phyloP scores from a whole-genome alignment of 805 yeast species.

The Tetrapisispora fleetii region DNA sequence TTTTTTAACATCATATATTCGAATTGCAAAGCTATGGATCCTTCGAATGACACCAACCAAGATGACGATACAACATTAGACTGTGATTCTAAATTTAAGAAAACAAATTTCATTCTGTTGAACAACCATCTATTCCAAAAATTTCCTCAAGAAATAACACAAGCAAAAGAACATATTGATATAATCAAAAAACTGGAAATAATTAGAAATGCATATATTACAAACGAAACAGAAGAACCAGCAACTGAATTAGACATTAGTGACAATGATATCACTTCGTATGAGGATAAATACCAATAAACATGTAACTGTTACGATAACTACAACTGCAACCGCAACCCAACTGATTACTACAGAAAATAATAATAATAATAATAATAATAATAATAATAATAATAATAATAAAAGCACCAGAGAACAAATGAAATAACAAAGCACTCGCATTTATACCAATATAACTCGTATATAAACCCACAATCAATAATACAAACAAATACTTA shows the following conservation, averaged over 20 bases:
- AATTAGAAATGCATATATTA: background rate
- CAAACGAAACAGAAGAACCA: background rate
- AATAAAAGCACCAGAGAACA: too few relatives aligned
- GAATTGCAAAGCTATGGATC: background rate
- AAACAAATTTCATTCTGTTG: conserved; percentile 17
- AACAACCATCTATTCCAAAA: conserved; percentile 23
- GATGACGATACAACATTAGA: background rate
- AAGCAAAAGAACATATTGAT: background rate
- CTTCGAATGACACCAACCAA: background rate
- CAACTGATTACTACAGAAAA: too few relatives aligned
- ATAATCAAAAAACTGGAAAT: background rate
- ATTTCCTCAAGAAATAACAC: conserved; percentile 5
- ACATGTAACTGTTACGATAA: background rate
- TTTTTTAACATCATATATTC: conserved; percentile 41
- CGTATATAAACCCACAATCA: too few relatives aligned
- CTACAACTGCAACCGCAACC: too few relatives aligned
- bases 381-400: too few relatives aligned
- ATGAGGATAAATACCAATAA: background rate
- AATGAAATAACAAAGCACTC: background rate
- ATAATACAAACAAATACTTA: too few relatives aligned
- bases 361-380: too few relatives aligned
- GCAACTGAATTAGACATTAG: background rate
- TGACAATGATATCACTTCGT: conserved; percentile 2
- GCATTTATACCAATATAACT: too few relatives aligned
- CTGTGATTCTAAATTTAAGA: conserved; percentile 3